Base-by-base conservation (phyloP, 352 stramenopile genomes). In the Globisporangium camurandrum region DNA sequence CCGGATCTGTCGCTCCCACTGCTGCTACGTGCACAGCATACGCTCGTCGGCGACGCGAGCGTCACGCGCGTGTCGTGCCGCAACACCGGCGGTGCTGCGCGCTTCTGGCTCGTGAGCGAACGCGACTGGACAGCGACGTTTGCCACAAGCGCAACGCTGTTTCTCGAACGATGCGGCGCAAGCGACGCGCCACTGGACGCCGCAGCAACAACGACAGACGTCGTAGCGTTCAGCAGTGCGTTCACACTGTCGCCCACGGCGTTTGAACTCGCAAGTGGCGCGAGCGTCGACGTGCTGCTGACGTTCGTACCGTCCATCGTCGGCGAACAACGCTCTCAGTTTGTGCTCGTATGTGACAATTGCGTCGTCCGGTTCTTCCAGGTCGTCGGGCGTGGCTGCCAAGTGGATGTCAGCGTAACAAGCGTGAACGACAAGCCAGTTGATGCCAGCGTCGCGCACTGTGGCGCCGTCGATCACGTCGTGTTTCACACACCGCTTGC, bases 301-400 rank as follows among this genome's bases (percentile, higher is more conserved):
- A 49, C 63, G 22, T 93, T 86, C 38, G 57, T 67, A 8, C 76
- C 81, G 4, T 78, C 57, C 0, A 61, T 59, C n/a, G 57, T 86
- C 26, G 76, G 78, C 16, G 73, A 87, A 27, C 58, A 80, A 43
- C 64, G 71, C 14, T 66, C 75, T 28, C 72, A 77, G 30, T 83
- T 93, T 42, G 68, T 88, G 20, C 71, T 93, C 62, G 76, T 93
- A 22, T 93, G 78, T 47, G 76, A 93, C 66, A 93, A 93, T 51
- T 88, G 78, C 45, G 66, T 93, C 27, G 78, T 90, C 33, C 76
- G 71, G 4, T 56, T 79, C 0, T 90, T 90, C 37, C 69, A 88
- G 43, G 48, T 93, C 12, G 62, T 74, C 6, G 81, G 81, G 10
- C 71, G 75, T 7, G 70, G 78, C 1, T 89, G 72, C 47, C 70